phyloP scores from a whole-genome alignment of 1,139 yeast species.

The Geotrichum fermentans region DNA sequence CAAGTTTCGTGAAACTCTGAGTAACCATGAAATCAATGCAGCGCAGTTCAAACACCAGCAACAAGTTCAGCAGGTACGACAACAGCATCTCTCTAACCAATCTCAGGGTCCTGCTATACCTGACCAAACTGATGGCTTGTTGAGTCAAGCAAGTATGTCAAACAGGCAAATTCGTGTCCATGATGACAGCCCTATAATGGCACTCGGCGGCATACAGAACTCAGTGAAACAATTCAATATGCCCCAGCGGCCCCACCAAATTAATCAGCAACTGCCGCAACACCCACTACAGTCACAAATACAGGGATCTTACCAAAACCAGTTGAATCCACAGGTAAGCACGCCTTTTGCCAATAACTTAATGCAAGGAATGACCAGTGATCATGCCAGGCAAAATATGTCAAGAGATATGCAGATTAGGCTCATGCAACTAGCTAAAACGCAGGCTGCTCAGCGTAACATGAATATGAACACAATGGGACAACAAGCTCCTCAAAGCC shows the following conservation, averaged over 20 bases:
- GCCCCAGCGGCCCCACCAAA: constrained; percentile 3
- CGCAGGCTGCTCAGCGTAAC: neutral
- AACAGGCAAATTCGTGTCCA: no score
- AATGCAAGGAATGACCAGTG: neutral
- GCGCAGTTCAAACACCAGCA: neutral
- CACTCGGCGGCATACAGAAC: constrained; percentile 1
- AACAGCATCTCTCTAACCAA: neutral
- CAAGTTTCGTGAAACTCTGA: neutral
- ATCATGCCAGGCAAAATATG: neutral
- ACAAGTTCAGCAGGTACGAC: neutral
- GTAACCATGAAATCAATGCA: neutral
- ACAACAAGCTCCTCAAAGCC: neutral
- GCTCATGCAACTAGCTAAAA: neutral
- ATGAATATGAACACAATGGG: neutral
- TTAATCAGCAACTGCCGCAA: neutral
- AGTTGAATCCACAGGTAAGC: neutral
- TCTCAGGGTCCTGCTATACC: no score
- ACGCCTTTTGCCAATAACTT: neutral
- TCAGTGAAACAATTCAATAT: constrained; percentile 1
- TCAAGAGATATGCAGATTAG: neutral
- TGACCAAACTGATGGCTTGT: no score
- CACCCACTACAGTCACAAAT: neutral
- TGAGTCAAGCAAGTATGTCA: no score
- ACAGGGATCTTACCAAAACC: neutral
- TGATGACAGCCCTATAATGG: no score